A percentile compares a stretch with the other conserved stretches of the same genome.
These are phyloP conservation scores for Puccinia coronata DNA, from an alignment of 1,284 basidiomycete species.

Conservation along the genomic window DNA sequence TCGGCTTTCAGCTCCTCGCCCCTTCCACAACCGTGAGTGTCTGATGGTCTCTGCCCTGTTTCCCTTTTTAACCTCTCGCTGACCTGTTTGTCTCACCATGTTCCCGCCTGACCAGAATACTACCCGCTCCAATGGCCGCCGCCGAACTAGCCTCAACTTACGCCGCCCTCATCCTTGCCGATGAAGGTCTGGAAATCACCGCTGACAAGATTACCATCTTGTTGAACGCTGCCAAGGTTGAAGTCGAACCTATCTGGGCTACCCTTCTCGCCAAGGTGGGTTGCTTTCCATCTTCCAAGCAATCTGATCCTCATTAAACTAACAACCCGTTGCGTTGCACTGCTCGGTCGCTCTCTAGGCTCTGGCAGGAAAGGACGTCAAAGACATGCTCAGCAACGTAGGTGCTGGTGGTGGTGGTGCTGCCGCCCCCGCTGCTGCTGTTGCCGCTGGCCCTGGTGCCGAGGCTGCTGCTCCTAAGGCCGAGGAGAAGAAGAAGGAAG, in stretches of 20 bases:
- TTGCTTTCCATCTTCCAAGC: neutral
- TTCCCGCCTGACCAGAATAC: neutral
- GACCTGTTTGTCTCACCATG: neutral
- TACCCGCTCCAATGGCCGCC: neutral
- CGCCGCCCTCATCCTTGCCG: constrained; percentile 92
- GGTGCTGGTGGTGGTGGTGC: constrained; percentile 67
- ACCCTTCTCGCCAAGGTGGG: constrained; percentile 79
- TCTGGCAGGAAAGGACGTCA: constrained; percentile 95
- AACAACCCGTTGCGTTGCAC: no score
- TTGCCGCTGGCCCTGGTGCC: constrained; percentile 66
- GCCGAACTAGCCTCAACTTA: constrained; percentile 82
- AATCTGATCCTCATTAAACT: no score
- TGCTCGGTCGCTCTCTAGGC: no score
- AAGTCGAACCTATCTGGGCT: constrained; percentile 97
- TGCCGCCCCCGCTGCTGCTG: constrained; percentile 63
- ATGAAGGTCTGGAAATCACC: constrained; percentile 96
- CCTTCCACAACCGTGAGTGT: neutral
- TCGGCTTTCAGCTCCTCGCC: constrained; percentile 42
- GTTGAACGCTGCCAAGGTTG: constrained; percentile 77
- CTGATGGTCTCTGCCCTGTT: neutral
- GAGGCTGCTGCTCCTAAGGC: constrained; percentile 67
- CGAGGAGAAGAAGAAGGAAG: constrained; percentile 72
- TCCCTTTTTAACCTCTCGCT: neutral
- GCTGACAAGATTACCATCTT: constrained; percentile 86
- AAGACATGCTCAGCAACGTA: constrained; percentile 82